These are phyloP conservation scores for Phyllosticta citrichinensis DNA, from an alignment of 2,329 filamentous ascomycete genomes.

Conservation along the genomic window DNA sequence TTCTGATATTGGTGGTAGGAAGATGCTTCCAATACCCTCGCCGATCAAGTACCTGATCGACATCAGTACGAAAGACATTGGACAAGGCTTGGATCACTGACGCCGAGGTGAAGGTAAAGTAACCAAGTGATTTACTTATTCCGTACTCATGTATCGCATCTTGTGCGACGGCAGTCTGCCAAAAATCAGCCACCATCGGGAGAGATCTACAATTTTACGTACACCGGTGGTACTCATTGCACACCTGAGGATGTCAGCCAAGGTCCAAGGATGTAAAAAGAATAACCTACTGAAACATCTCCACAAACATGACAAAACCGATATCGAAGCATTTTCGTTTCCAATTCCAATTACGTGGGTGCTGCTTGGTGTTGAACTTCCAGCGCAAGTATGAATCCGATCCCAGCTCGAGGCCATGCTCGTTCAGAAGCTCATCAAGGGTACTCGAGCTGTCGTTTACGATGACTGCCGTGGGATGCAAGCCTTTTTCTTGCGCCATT, in stretches of 20 bases:
- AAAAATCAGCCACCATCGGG: not conserved
- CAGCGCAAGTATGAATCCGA: not conserved
- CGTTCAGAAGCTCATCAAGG: not conserved
- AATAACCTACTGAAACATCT: not conserved
- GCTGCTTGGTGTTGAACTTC: not conserved
- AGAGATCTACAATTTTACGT: not conserved
- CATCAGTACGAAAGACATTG: not conserved
- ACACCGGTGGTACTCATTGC: slow-evolving; percentile 3
- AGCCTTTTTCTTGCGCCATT: not conserved
- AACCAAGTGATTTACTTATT: not conserved
- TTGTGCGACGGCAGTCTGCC: not conserved
- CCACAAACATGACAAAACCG: slow-evolving; percentile 2
- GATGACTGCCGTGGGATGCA: not conserved
- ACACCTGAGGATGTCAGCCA: not conserved
- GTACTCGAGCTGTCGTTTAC: not conserved
- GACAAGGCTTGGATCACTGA: not conserved
- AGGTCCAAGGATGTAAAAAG: not conserved
- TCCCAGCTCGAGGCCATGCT: slow-evolving; percentile 1
- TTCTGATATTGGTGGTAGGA: slow-evolving; percentile 30
- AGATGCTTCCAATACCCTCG: slow-evolving; percentile 23
- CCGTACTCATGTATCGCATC: slow-evolving; percentile 1
- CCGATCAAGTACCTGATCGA: slow-evolving; percentile 21
- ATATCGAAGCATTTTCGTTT: slow-evolving; percentile 1
- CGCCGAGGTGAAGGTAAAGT: slow-evolving; percentile 4
- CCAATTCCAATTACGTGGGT: slow-evolving; percentile 3